Evolutionary conservation across 176 grass and related monocot species (phyloP), one percentile per base, ranked within the genome.

Genomic region (Olyra latifolia): DNA sequence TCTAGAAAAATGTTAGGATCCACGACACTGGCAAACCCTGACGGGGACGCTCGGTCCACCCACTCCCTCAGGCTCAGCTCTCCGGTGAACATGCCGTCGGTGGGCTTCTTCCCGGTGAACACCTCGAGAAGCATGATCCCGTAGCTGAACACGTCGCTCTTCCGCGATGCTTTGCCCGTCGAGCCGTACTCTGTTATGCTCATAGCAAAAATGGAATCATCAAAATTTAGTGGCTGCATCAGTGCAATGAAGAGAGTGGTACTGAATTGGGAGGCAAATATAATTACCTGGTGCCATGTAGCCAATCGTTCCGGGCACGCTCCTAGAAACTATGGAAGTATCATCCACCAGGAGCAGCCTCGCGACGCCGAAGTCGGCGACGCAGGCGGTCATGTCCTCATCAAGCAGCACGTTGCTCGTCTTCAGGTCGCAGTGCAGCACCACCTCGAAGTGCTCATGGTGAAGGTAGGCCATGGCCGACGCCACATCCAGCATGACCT

Each of bases 361-460:
- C 9, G 85, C 49, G 10, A 91, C 85, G 6, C 89, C 82, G 19
- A 91, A 91, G 73, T 91, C 85, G 0, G 89, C 48, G 35, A 91
- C 76, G 13, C 75, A 47, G 54, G 89, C 89, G 1, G 82, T 82
- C 85, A 91, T 88, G 9, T 82, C 85, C 72, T 65, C 72, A 29
- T 84, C 79, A n/a, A 91, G 85, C 41, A 91, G 32, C 44, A 91
- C 80, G n/a, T 91, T 85, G 77, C 89, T 91, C 4, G 82, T 85
- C 72, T 91, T 91, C 50, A 91, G 66, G 28, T 91, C 89, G 13
- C 85, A 85, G 10, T 91, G 89, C 4, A 88, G 62, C 42, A 91
- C 81, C 19, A 81, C 82, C 64, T 84, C 71, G 5, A 80, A 75
- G 27, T 86, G 78, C 23, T 91, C 72, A 23, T 91, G 89, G 41